phyloP scores from a whole-genome alignment of 1,284 basidiomycete genomes.

The Microbotryum scabiosae region DNA sequence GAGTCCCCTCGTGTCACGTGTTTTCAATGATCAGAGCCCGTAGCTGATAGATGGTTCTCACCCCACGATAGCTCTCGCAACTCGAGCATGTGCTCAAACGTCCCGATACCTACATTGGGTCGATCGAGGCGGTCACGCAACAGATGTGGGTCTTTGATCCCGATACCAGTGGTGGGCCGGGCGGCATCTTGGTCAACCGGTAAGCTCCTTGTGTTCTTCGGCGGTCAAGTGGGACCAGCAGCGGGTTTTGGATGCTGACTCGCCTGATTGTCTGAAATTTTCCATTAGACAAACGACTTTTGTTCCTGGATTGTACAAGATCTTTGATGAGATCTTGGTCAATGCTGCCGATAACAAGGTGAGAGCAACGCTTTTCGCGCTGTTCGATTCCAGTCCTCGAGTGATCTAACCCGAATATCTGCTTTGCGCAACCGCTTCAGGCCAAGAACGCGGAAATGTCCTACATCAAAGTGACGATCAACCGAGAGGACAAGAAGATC shows the following conservation, averaged over 20 bases:
- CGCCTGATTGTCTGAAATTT: no score
- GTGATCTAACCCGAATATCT: neutral
- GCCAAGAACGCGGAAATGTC: slow-evolving; percentile 86
- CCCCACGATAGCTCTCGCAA: slow-evolving; percentile 66
- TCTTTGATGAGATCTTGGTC: slow-evolving; percentile 97
- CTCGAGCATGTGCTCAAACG: slow-evolving; percentile 93
- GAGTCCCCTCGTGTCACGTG: neutral
- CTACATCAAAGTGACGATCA: slow-evolving; percentile 75
- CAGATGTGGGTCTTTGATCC: slow-evolving; percentile 81
- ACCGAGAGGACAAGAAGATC: slow-evolving; percentile 75
- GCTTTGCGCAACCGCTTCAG: slow-evolving; percentile 43
- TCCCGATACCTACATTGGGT: slow-evolving; percentile 97
- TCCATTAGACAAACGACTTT: slow-evolving; percentile 60
- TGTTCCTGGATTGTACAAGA: slow-evolving; percentile 99
- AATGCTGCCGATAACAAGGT: slow-evolving; percentile 99
- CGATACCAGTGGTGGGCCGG: neutral
- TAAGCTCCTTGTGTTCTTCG: no score
- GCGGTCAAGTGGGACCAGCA: neutral
- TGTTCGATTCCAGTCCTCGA: neutral
- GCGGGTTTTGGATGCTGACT: no score
- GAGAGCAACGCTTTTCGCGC: slow-evolving; percentile 23
- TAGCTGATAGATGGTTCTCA: neutral
- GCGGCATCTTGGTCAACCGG: no score
- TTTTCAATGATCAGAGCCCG: neutral
- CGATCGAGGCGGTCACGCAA: slow-evolving; percentile 74